These are phyloP conservation scores for Yueomyces sp. DNA, from an alignment of 1,139 yeast species.

Conservation along the genomic window DNA sequence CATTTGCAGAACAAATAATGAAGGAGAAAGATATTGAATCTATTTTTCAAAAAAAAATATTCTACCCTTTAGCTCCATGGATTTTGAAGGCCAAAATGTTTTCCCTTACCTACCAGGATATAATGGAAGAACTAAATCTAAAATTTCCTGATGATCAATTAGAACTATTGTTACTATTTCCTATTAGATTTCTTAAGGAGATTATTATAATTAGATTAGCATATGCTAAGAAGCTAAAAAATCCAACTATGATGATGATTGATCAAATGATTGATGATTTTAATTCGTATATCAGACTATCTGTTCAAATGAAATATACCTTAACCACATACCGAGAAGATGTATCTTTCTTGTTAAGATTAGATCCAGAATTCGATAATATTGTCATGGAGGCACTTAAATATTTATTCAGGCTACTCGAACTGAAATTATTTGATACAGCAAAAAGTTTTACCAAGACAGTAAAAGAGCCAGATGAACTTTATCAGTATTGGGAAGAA, in stretches of 20 bases:
- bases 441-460: conserved; percentile 66
- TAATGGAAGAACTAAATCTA: conserved; percentile 56
- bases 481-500: conserved; percentile 67
- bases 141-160: conserved; percentile 66
- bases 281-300: conserved; percentile 61
- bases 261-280: conserved; percentile 90
- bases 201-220: conserved; percentile 61
- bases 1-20: conserved; percentile 75
- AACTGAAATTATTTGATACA: conserved; percentile 67
- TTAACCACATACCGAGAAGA: conserved; percentile 61
- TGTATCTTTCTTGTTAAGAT: conserved; percentile 61
- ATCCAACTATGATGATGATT: conserved; percentile 91
- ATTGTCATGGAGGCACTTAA: conserved; percentile 64
- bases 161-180: conserved; percentile 55
- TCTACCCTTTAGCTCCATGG: conserved; percentile 31
- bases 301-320: conserved; percentile 63
- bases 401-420: conserved; percentile 58
- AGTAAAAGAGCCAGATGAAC: conserved; percentile 83
- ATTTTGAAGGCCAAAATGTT: conserved; percentile 69
- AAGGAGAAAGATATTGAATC: conserved; percentile 75
- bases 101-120: conserved; percentile 47
- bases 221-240: conserved; percentile 67
- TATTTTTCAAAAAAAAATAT: conserved; percentile 41
- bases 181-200: conserved; percentile 71
- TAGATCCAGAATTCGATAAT: conserved; percentile 59